Evolutionary conservation across 768 basidiomycete genomes (phyloP).

Genomic region (Clitopilus hobsonii): DNA sequence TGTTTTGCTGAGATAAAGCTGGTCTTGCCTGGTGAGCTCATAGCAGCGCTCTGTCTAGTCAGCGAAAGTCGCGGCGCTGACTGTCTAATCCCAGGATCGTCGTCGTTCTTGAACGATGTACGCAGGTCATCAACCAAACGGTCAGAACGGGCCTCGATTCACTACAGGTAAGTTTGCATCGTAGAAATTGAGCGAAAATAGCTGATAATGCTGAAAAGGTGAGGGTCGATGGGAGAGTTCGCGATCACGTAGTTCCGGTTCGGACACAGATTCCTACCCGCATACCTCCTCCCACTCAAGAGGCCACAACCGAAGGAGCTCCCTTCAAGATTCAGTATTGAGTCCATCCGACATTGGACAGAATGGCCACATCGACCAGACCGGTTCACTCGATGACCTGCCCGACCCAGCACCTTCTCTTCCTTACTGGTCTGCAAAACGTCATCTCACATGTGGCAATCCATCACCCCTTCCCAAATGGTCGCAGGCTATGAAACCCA

Average conservation of each 20-base stretch:
- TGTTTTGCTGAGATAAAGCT: no score
- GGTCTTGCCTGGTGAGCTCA: no score
- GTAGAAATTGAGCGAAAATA: neutral
- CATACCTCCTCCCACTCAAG: neutral
- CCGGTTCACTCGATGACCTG: slow-evolving; percentile 41
- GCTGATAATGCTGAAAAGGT: neutral
- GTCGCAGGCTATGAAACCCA: slow-evolving; percentile 48
- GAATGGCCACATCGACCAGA: slow-evolving; percentile 8
- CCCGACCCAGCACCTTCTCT: slow-evolving; percentile 55
- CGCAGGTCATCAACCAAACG: neutral
- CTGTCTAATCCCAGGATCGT: no score
- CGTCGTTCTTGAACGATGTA: neutral
- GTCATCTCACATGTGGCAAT: slow-evolving; percentile 89
- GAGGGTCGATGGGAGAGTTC: neutral
- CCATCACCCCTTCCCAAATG: slow-evolving; percentile 67
- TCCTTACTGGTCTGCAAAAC: slow-evolving; percentile 83
- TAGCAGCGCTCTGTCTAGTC: no score
- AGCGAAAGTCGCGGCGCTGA: no score
- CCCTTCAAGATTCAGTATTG: neutral
- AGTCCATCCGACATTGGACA: neutral
- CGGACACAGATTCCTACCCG: neutral
- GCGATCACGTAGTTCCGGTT: slow-evolving; percentile 1
- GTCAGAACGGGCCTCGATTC: neutral
- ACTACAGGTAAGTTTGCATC: neutral
- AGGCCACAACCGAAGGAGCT: neutral